Conservation (phyloP, 1,284 basidiomycete genomes). For the Leccinum fuscescens region DNA sequence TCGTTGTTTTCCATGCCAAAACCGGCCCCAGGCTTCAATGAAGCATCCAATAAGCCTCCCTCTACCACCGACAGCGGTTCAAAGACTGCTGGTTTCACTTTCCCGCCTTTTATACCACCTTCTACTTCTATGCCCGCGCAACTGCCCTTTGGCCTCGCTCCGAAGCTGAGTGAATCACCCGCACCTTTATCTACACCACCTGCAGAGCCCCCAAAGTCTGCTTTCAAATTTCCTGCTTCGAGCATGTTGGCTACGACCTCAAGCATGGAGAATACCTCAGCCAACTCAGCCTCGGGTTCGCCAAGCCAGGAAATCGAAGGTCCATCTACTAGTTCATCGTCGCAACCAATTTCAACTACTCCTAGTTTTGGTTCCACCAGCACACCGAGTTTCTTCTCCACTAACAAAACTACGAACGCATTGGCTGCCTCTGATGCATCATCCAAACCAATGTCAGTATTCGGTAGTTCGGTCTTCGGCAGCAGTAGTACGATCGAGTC, state of each 20-base stretch:
- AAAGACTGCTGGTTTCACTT: slow-evolving; percentile 22
- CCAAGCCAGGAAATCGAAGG: slow-evolving; percentile 11
- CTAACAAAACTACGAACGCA: slow-evolving; percentile 16
- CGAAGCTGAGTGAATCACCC: slow-evolving; percentile 24
- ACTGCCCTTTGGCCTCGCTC: slow-evolving; percentile 13
- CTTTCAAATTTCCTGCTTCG: slow-evolving; percentile 16
- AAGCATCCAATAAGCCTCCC: slow-evolving; percentile 5
- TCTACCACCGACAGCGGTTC: slow-evolving; percentile 15
- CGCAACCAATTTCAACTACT: slow-evolving; percentile 11
- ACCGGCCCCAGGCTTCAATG: slow-evolving; percentile 27
- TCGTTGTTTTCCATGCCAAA: slow-evolving; percentile 39
- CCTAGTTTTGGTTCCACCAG: slow-evolving; percentile 19
- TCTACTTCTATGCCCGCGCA: slow-evolving; percentile 16
- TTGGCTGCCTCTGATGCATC: slow-evolving; percentile 21
- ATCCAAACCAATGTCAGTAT: slow-evolving; percentile 25
- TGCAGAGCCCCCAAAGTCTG: slow-evolving; percentile 22
- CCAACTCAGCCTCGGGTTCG: slow-evolving; percentile 5
- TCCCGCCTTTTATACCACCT: slow-evolving; percentile 25
- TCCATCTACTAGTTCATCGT: slow-evolving; percentile 3
- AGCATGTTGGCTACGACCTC: slow-evolving; percentile 6
- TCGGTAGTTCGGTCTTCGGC: slow-evolving; percentile 31
- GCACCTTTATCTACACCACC: slow-evolving; percentile 8
- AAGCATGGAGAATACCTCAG: slow-evolving; percentile 2
- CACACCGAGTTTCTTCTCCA: slow-evolving; percentile 26
- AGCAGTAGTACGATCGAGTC: slow-evolving; percentile 12